Base-by-base conservation (phyloP, 768 basidiomycete genomes). In the Leucocoprinus sp. region DNA sequence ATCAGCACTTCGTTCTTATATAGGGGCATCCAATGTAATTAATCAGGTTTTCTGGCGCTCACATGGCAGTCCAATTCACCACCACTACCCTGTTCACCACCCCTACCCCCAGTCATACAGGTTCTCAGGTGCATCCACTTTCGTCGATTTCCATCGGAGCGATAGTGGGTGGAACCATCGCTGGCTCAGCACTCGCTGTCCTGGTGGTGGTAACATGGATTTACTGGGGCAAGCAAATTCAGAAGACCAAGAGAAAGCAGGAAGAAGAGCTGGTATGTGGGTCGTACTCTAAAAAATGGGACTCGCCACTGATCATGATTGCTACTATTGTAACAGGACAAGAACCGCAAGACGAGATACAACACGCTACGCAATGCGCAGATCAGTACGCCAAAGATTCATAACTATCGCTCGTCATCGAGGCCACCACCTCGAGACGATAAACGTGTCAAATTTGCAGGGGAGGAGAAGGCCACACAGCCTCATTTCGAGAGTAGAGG, bases 111-210 rank as follows among this genome's bases (percentile, higher is more conserved):
- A 31, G 4, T n/a, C n/a, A 8, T 31, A 12, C 31, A n/a, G n/a
- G 31, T 18, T n/a, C 15, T 23, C 14, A 28, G 23, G 17, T 31
- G 18, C 37, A 28, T 17, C 40, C 53, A 29, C 41, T 48, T 19
- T 21, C 50, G 24, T 21, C 56, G 1, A 50, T 77, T 5, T 77
- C 77, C 6, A 55, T 78, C 8, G 69, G 56, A 8, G 70, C 74
- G 8, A 72, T 80, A 49, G 72, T 63, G 5, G 76, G 76, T 5
- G 77, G 77, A 7, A 60, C 67, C 0, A 63, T 56, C 2, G 77
- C 63, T 0, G 79, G 79, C 17, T 63, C 68, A 23, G 42, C 67
- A 6, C 60, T 80, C 8, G 76, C 74, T 4, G 45, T 78, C 14
- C 54, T 61, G 5, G 56, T 64, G 4, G 67, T 69, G 3, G 31